Base-by-base conservation (phyloP, 176 grass and related monocot species). In the Hsuehochloa calcarea region DNA sequence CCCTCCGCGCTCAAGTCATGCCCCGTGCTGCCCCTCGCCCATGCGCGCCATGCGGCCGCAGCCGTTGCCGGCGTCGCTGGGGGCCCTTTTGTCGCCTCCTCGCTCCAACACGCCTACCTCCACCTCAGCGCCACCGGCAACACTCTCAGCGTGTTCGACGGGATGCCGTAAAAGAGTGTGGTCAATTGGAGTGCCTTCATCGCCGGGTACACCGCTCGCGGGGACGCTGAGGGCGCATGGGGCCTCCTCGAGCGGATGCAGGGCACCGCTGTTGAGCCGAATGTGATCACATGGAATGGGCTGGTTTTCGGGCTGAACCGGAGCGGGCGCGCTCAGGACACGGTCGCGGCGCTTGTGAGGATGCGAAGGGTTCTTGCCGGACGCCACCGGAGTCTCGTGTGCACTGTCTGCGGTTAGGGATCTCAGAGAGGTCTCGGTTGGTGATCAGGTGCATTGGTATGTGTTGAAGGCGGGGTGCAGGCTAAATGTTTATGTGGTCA, bases 271-370 rank as follows among this genome's bases (percentile, higher is more conserved):
- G 31, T 81, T 1, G 74, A 88, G 85, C 93, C 90, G 0, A 94
- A 94, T 35, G 64, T 78, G 39, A 86, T 94, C 82, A 94, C 93
- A 31, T 94, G 87, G 90, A 94, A 94, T 11, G 93, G 93, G 3
- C 13, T 94, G 23, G 61, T 94, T 12, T 89, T 83, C 0, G 93
- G 93, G 61, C 84, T 94, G 37, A 94, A 92, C 79, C 82, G 85
- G 46, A 86, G 74, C 8, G 93, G 93, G 15, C 70, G 54, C 5
- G 65, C 85, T 4, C 50, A 20, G 10, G 85, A 94, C 12, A 79
- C 90, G 0, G 90, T 68, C 35, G 23, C 4, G 17, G 23, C 83
- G 20, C 60, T 92, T 5, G 85, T 6, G 68, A 83, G 64, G 49
- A 92, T 94, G 56, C 0, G 85, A 94, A 82, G 93, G 93, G 39